These are phyloP conservation scores for Hypoxylon lenormandii DNA, from an alignment of 495 filamentous ascomycete genomes.

Conservation along the genomic window DNA sequence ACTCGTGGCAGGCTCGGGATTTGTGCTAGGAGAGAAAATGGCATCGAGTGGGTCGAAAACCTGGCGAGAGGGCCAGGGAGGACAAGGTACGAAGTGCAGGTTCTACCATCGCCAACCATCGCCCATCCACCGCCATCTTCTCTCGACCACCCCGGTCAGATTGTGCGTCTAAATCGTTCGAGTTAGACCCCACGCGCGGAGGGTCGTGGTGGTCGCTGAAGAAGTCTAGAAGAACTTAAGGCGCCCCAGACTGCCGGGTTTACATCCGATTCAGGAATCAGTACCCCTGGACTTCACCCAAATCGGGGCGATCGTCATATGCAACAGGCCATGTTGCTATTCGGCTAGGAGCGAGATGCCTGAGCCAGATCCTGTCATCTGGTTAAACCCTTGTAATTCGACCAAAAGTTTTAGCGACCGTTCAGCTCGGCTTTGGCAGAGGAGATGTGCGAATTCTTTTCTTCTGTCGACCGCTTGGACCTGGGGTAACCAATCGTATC, in stretches of 20 bases:
- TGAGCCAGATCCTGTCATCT: slow-evolving; percentile 43
- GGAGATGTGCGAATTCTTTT: background rate
- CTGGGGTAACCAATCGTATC: slow-evolving; percentile 8
- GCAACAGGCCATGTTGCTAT: slow-evolving; percentile 34
- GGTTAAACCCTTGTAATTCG: slow-evolving; percentile 4
- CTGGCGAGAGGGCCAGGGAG: background rate
- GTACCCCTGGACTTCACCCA: slow-evolving; percentile 40
- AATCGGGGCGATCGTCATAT: slow-evolving; percentile 47
- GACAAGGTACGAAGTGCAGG: slow-evolving; percentile 23
- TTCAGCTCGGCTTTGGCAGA: background rate
- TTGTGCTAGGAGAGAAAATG: slow-evolving; percentile 14
- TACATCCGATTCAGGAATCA: slow-evolving; percentile 53
- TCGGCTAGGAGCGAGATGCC: slow-evolving; percentile 44
- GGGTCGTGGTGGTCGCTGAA: slow-evolving; percentile 29
- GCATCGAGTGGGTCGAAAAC: slow-evolving; percentile 5
- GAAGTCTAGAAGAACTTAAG: slow-evolving; percentile 43
- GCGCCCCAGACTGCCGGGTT: slow-evolving; percentile 51
- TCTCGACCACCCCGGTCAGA: slow-evolving; percentile 17
- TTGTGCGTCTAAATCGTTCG: slow-evolving; percentile 39
- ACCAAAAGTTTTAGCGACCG: slow-evolving; percentile 25
- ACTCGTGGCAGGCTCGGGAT: slow-evolving; percentile 39
- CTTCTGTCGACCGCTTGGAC: background rate
- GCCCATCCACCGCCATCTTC: slow-evolving; percentile 32
- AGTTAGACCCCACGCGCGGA: slow-evolving; percentile 41
- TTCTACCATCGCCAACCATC: slow-evolving; percentile 3